These are phyloP conservation scores for Meredithiella fracta DNA, from an alignment of 2,329 filamentous ascomycete genomes.

Conservation along the genomic window DNA sequence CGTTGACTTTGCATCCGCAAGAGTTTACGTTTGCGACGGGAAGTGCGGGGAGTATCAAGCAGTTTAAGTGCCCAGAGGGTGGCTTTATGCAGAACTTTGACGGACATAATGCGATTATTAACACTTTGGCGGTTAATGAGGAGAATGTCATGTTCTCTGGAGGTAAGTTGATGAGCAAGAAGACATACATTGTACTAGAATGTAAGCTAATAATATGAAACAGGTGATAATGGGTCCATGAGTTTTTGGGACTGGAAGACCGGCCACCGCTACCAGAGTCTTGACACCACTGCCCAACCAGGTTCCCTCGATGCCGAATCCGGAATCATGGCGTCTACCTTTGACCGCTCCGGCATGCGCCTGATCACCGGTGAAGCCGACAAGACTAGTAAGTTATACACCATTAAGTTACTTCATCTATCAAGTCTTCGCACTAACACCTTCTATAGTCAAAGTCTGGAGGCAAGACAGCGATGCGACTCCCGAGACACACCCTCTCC, in stretches of 20 bases:
- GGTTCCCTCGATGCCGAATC: slow-evolving; percentile 87
- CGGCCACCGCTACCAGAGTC: slow-evolving; percentile 74
- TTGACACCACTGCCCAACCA: slow-evolving; percentile 85
- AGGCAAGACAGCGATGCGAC: slow-evolving; percentile 84
- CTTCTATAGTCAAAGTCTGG: slow-evolving; percentile 67
- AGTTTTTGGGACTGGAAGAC: slow-evolving; percentile 99
- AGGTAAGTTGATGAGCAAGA: slow-evolving; percentile 24
- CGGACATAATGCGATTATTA: slow-evolving; percentile 91
- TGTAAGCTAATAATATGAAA: not conserved
- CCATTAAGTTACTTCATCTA: not conserved
- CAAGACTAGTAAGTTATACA: slow-evolving; percentile 57
- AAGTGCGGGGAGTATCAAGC: slow-evolving; percentile 88
- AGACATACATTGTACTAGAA: no score
- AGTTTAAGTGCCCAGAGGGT: slow-evolving; percentile 97
- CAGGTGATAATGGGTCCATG: slow-evolving; percentile 80
- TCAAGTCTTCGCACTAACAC: not conserved
- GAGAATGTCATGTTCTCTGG: slow-evolving; percentile 92
- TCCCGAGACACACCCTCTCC: slow-evolving; percentile 74
- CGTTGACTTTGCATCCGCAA: slow-evolving; percentile 66
- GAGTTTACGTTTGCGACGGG: slow-evolving; percentile 95
- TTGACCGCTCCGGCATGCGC: slow-evolving; percentile 74
- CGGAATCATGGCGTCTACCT: slow-evolving; percentile 86
- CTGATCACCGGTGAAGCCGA: slow-evolving; percentile 91
- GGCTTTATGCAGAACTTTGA: slow-evolving; percentile 99
- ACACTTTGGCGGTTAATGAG: slow-evolving; percentile 81